Evolutionary conservation across 345 rosid species (phyloP), one percentile per base, ranked within the genome.

Genomic region (Boechera stricta): DNA sequence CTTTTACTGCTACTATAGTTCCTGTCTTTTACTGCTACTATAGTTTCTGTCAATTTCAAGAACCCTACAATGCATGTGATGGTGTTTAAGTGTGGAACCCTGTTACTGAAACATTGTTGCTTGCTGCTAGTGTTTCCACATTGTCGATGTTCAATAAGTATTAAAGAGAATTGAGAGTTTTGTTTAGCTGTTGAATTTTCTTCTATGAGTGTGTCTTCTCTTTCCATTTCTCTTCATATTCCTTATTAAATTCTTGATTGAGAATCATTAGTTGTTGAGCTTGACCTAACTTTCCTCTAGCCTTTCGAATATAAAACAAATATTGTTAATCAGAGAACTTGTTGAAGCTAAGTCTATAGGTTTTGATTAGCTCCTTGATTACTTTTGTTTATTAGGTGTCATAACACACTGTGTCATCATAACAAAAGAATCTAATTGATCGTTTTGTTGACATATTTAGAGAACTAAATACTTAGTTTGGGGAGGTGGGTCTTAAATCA

Each of bases 191-290:
- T 67, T 51, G 63, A 45, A 8, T 24, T 24, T 42, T 69, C 63
- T 42, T 62, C 42, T 57, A 60, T 52, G 18, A 59, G 21, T 28
- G 33, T 75, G 41, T 15, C 60, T 63, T 42, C 35, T 55, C 55
- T 38, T 39, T 71, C 62, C 38, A 36, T 49, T 52, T 48, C 54
- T 48, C 54, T 36, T 55, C 13, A 29, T 15, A 45, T 24, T 15
- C 67, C 11, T 57, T 78, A 36, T 33, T 67, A 42, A 58, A 65
- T 48, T 78, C 63, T 72, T 66, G 55, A 32, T 67, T 62, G 65
- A 60, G 71, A 60, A 73, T 78, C 74, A 73, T 73, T 79, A 67
- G 78, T 73, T 45, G 72, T 73, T 79, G 71, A 68, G 75, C 74
- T 79, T 73, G 75, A 44, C 66, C 69, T 60, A 61, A 67, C 71